Conservation (phyloP, 2,329 filamentous ascomycete species). For the Aspergillus tamarii region DNA sequence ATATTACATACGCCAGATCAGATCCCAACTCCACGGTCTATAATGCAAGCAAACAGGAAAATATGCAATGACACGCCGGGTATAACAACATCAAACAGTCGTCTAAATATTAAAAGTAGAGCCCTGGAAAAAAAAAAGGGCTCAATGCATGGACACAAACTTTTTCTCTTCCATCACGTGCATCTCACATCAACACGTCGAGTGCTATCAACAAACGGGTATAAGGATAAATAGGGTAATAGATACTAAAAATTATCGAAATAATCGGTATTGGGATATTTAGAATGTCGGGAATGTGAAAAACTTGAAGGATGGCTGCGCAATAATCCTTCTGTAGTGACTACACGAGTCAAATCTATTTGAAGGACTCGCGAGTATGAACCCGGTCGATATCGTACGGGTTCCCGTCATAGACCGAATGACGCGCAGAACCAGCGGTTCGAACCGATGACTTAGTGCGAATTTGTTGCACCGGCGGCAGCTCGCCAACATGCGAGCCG, state of each 20-base stretch:
- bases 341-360: constrained; percentile 11
- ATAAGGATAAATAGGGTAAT: constrained; percentile 8
- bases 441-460: constrained; percentile 34
- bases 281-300: background rate
- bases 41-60: constrained; percentile 14
- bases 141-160: constrained; percentile 11
- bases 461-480: constrained; percentile 25
- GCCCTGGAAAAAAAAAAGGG: background rate
- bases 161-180: constrained; percentile 17
- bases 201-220: constrained; percentile 1
- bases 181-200: constrained; percentile 15
- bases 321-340: background rate
- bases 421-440: constrained; percentile 25
- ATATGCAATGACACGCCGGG: constrained; percentile 18
- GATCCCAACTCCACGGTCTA: constrained; percentile 16
- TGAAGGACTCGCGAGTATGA: constrained; percentile 45
- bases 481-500: constrained; percentile 25
- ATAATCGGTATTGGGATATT: constrained; percentile 7
- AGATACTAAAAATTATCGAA: constrained; percentile 26
- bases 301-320: background rate
- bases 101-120: constrained; percentile 9
- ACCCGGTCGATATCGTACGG: constrained; percentile 50
- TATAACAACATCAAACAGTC: constrained; percentile 22
- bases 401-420: constrained; percentile 46
- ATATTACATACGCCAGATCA: background rate